Percentiles rank a stretch among this genome's conserved stretches.
Conservation (phyloP, 768 basidiomycete genomes). For the Panaeolus cyanescens region DNA sequence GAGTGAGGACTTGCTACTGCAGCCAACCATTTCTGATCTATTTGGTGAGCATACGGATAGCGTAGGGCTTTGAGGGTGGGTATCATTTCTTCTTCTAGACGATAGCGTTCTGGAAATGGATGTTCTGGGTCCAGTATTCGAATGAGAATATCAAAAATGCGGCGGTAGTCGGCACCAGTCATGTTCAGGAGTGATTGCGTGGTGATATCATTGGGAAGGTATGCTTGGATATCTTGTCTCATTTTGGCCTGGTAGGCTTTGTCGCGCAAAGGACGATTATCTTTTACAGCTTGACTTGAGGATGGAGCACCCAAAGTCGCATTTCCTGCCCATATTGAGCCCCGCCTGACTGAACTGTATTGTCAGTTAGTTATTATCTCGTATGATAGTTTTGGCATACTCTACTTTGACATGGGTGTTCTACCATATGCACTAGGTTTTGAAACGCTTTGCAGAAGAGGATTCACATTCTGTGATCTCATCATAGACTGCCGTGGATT, state of each 20-base stretch:
- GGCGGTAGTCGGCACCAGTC: conserved; percentile 83
- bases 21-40: conserved; percentile 86
- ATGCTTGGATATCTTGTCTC: conserved; percentile 75
- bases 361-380: neutral
- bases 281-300: conserved; percentile 63
- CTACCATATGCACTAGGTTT: conserved; percentile 63
- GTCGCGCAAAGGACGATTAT: conserved; percentile 80
- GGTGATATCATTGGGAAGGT: conserved; percentile 59
- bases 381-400: conserved; percentile 18
- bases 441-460: conserved; percentile 67
- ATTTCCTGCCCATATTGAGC: conserved; percentile 71
- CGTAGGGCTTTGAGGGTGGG: conserved; percentile 70
- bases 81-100: conserved; percentile 85
- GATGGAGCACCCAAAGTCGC: conserved; percentile 47
- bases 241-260: conserved; percentile 70
- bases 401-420: conserved; percentile 74
- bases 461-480: conserved; percentile 69
- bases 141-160: conserved; percentile 82
- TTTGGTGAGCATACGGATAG: conserved; percentile 79
- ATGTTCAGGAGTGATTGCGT: conserved; percentile 74
- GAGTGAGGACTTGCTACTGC: conserved; percentile 88
- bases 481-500: conserved; percentile 71
- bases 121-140: conserved; percentile 69
- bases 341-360: conserved; percentile 67
- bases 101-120: conserved; percentile 46